Percentiles rank a stretch among this genome's conserved stretches.
Conservation (phyloP, 805 yeast genomes). For the Candida hispaniensis region DNA sequence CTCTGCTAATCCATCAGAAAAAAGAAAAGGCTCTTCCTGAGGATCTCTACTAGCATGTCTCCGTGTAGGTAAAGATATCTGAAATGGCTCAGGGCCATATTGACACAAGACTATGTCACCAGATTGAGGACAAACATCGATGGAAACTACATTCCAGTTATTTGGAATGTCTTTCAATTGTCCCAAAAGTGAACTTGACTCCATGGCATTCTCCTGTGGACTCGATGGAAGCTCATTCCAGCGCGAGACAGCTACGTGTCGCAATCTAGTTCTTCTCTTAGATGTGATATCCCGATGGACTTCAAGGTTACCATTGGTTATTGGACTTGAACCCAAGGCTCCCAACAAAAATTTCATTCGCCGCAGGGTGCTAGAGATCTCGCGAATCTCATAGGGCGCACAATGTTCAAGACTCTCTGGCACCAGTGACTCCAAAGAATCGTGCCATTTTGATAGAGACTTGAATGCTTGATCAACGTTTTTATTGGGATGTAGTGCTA, state of each 20-base stretch:
- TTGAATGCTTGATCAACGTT: slow-evolving; percentile 9
- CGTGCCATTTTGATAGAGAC: neutral
- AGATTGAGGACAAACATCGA: slow-evolving; percentile 48
- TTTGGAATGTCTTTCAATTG: slow-evolving; percentile 31
- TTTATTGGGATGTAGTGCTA: slow-evolving; percentile 6
- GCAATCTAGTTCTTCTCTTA: slow-evolving; percentile 1
- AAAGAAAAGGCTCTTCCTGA: slow-evolving; percentile 35
- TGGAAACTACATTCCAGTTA: slow-evolving; percentile 47
- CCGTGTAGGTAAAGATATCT: slow-evolving; percentile 49
- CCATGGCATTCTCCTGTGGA: too few species aligned
- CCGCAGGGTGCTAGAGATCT: slow-evolving; percentile 1
- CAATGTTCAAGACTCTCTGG: neutral
- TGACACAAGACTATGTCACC: slow-evolving; percentile 50
- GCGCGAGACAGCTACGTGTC: neutral
- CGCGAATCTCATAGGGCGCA: slow-evolving; percentile 3
- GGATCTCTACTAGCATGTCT: slow-evolving; percentile 38
- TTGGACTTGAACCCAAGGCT: slow-evolving; percentile 6
- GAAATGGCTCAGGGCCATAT: slow-evolving; percentile 35
- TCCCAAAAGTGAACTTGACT: neutral
- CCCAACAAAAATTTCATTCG: slow-evolving; percentile 2
- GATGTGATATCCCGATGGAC: neutral
- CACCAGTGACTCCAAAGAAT: too few species aligned
- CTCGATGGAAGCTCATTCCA: too few species aligned
- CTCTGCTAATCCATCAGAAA: slow-evolving; percentile 37
- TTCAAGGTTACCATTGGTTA: too few species aligned